A percentile compares a stretch with the other conserved stretches of the same genome.
Conservation (phyloP, 768 basidiomycete genomes). For the Boletus eberwhitei region DNA sequence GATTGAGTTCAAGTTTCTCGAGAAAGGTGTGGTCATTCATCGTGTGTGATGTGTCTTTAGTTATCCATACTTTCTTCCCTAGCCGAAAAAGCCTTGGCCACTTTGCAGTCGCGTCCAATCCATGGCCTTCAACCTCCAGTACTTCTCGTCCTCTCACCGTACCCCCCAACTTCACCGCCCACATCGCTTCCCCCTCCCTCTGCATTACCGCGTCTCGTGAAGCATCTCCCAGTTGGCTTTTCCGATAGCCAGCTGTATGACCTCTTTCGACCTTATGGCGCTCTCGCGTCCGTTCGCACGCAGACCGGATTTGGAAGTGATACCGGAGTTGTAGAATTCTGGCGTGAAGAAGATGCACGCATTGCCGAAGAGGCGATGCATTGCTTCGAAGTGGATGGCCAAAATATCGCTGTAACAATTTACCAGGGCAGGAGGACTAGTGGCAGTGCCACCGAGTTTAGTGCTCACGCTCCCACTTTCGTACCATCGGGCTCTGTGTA, state of each 20-base stretch:
- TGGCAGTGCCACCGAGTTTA: slow-evolving; percentile 62
- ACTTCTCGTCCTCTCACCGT: slow-evolving; percentile 72
- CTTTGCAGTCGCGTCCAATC: slow-evolving; percentile 71
- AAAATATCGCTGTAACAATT: slow-evolving; percentile 79
- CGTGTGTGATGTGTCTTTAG: slow-evolving; percentile 1
- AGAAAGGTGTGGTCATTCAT: slow-evolving; percentile 58
- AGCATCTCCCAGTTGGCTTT: slow-evolving; percentile 70
- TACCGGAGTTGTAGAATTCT: slow-evolving; percentile 79
- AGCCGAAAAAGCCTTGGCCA: slow-evolving; percentile 90
- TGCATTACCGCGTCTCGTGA: slow-evolving; percentile 77
- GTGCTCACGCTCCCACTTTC: slow-evolving; percentile 69
- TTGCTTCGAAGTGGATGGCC: slow-evolving; percentile 77
- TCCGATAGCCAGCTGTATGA: slow-evolving; percentile 78
- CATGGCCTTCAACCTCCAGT: slow-evolving; percentile 58
- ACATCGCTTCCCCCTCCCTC: slow-evolving; percentile 72
- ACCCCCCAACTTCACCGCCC: slow-evolving; percentile 75
- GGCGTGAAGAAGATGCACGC: slow-evolving; percentile 82
- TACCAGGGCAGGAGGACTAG: slow-evolving; percentile 65
- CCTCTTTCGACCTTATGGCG: slow-evolving; percentile 79
- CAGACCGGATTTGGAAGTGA: slow-evolving; percentile 76
- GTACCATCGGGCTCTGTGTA: slow-evolving; percentile 68
- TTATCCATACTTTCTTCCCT: slow-evolving; percentile 5
- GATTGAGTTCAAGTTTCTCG: slow-evolving; percentile 80
- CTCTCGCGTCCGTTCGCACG: slow-evolving; percentile 72
- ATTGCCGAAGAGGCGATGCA: slow-evolving; percentile 79